Evolutionary conservation across 768 basidiomycete genomes (phyloP), one percentile per base, ranked within the genome.

Genomic region (Panellus pusillus): DNA sequence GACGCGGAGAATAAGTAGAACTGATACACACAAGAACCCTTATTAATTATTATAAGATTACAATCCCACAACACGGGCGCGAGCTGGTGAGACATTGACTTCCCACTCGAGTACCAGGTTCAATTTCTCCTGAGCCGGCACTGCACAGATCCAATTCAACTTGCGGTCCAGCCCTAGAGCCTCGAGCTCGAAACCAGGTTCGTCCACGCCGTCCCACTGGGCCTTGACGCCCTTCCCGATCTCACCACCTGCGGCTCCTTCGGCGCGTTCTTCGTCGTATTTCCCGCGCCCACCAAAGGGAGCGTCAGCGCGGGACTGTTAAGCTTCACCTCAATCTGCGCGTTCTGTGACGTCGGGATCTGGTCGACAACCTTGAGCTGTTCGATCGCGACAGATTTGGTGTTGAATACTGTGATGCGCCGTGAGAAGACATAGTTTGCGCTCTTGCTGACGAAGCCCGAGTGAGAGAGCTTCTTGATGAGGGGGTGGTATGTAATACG

Each of bases 41-140:
- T 2, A 24, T 24, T 24, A 24, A 2, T 24, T 2, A 24, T 24
- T 24, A 24, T 35, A 35, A 35, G 14, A 35, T 12, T 46, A 61
- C 20, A 70, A 44, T 0, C 68, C 66, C 1, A 51, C 38, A 2
- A 70, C 52, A 11, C 49, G 52, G 1, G 58, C 61, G 14, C 62
- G 63, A 9, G 66, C 58, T 8, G 71, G 68, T 6, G 57, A 55
- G 15, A 63, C 63, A 12, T 58, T 55, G 13, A 72, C 66, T 58
- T 74, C 72, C 69, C 71, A 75, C 24, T 69, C 64, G 29, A 75
- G 54, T 6, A 57, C 46, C 32, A 74, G 49, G 40, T 66, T 67
- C 0, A 66, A 42, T 54, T 72, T 73, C 14, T 47, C 63, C 49
- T 72, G 69, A 17, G 71, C 31, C 1, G 66, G 49, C 9, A 74